phyloP scores from a whole-genome alignment of 179 eudicot species.

The Beta corolliflora region DNA sequence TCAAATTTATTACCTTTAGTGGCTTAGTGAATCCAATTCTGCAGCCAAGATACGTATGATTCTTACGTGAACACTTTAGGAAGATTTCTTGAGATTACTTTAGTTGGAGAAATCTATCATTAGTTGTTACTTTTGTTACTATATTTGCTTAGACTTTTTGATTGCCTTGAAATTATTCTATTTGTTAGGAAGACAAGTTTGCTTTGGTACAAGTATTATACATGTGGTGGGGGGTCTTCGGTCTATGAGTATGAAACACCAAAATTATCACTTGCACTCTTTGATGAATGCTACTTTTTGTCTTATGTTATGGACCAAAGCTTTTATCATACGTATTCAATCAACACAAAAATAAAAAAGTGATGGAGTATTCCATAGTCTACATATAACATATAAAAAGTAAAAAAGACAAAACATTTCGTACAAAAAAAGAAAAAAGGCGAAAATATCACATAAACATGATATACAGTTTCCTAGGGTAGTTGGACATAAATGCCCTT shows the following conservation, averaged over 20 bases:
- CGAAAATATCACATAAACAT: neutral
- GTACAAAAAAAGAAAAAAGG: neutral
- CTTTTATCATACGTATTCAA: slow-evolving; percentile 23
- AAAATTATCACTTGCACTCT: slow-evolving; percentile 4
- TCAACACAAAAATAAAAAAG: neutral
- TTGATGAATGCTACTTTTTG: slow-evolving; percentile 26
- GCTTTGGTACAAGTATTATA: slow-evolving; percentile 7
- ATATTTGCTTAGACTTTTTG: neutral
- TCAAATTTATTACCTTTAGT: too few species aligned
- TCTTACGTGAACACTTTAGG: neutral
- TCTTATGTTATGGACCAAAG: slow-evolving; percentile 29
- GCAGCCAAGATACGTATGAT: too few species aligned
- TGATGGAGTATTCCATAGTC: too few species aligned
- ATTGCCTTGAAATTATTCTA: neutral
- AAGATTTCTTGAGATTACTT: neutral
- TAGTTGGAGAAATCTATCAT: neutral
- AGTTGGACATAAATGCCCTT: slow-evolving; percentile 24
- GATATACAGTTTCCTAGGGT: neutral
- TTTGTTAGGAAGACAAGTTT: neutral
- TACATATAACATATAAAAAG: neutral
- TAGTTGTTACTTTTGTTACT: neutral
- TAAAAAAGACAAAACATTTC: neutral
- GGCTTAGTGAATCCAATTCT: too few species aligned
- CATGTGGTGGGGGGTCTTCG: slow-evolving; percentile 9
- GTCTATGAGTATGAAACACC: slow-evolving; percentile 12